A percentile compares a stretch with the other conserved stretches of the same genome.
Evolutionary conservation across 1,139 yeast species (phyloP).

Genomic region (Meyerozyma guilliermondii): DNA sequence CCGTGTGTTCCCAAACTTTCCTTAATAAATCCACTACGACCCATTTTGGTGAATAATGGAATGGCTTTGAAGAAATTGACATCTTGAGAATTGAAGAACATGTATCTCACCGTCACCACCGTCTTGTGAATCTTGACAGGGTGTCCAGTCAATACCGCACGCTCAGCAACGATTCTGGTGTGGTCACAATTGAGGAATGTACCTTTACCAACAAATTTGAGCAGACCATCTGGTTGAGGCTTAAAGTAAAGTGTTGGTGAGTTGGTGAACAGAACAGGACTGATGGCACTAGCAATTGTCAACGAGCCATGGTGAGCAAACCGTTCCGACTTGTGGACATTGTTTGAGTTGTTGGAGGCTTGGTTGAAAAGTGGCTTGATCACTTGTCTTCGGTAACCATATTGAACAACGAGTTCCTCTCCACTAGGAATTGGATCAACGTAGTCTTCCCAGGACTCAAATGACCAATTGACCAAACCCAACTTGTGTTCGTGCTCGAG

Average conservation of each 20-base stretch:
- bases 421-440: conserved; percentile 79
- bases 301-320: conserved; percentile 72
- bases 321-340: conserved; percentile 82
- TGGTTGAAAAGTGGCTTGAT: conserved; percentile 83
- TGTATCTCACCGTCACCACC: conserved; percentile 89
- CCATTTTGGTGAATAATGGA: conserved; percentile 87
- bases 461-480: conserved; percentile 76
- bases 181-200: conserved; percentile 85
- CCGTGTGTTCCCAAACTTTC: conserved; percentile 98
- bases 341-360: conserved; percentile 70
- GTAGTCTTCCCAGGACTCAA: conserved; percentile 85
- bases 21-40: conserved; percentile 89
- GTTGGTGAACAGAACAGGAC: conserved; percentile 82
- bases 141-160: conserved; percentile 87
- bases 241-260: conserved; percentile 77
- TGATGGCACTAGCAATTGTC: conserved; percentile 81
- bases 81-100: conserved; percentile 94
- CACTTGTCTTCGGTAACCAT: conserved; percentile 88
- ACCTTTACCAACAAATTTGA: conserved; percentile 84
- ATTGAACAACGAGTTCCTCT: conserved; percentile 77
- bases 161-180: conserved; percentile 78
- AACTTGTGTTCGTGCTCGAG: conserved; percentile 82
- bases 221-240: conserved; percentile 34
- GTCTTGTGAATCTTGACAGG: conserved; percentile 93
- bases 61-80: conserved; percentile 86